Conservation (phyloP, 2,329 filamentous ascomycete species). For the Apiospora koreana region DNA sequence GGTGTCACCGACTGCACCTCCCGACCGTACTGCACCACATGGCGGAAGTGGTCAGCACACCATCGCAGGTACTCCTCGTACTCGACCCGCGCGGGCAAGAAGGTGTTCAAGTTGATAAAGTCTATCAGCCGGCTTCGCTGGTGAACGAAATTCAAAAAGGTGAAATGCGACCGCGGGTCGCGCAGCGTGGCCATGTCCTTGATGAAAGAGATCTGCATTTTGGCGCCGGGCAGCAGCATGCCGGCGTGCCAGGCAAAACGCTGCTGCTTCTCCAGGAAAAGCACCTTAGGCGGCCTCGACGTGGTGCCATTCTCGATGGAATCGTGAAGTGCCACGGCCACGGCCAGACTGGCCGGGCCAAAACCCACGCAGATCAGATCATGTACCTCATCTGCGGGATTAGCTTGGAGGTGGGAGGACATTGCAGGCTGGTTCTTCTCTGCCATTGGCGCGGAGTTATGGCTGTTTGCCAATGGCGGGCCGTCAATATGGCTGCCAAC, state of each 20-base stretch:
- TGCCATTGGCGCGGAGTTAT: not conserved
- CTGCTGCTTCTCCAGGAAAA: slow-evolving; percentile 84
- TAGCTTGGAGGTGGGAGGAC: slow-evolving; percentile 50
- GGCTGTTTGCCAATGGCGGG: slow-evolving; percentile 12
- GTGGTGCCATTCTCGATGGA: slow-evolving; percentile 57
- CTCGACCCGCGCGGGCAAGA: slow-evolving; percentile 81
- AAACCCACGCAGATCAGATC: slow-evolving; percentile 92
- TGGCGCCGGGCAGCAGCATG: slow-evolving; percentile 90
- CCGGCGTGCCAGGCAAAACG: slow-evolving; percentile 91
- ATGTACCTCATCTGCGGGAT: slow-evolving; percentile 64
- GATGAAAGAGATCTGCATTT: slow-evolving; percentile 98
- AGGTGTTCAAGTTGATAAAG: slow-evolving; percentile 89
- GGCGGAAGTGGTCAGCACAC: slow-evolving; percentile 81
- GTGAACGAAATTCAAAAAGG: slow-evolving; percentile 93
- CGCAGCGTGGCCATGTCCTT: slow-evolving; percentile 92
- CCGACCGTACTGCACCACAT: slow-evolving; percentile 71
- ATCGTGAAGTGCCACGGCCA: slow-evolving; percentile 88
- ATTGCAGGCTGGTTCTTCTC: slow-evolving; percentile 17
- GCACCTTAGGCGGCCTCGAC: slow-evolving; percentile 63
- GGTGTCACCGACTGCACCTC: slow-evolving; percentile 75
- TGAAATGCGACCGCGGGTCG: slow-evolving; percentile 87
- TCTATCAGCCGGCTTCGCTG: slow-evolving; percentile 77
- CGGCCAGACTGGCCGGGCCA: slow-evolving; percentile 85
- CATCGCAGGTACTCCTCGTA: slow-evolving; percentile 96
- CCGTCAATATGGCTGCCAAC: slow-evolving; percentile 27